These are phyloP conservation scores for Shiraia sp. DNA, from an alignment of 2,329 filamentous ascomycete genomes.

Conservation along the genomic window DNA sequence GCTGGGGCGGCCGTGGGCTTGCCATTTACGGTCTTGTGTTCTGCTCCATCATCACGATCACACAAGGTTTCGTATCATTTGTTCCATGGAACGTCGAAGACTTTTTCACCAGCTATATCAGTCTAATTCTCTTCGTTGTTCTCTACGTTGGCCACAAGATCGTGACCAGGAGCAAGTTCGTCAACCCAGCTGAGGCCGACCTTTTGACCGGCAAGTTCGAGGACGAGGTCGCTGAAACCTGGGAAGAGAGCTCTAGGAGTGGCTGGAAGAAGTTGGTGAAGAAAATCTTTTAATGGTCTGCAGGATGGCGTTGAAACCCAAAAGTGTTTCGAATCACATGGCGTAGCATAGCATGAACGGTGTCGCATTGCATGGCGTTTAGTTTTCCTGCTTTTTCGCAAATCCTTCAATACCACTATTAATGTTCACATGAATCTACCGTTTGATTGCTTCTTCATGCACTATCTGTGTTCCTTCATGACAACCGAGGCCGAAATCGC, in stretches of 20 bases:
- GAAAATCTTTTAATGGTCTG: constrained; percentile 23
- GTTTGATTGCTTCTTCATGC: not conserved
- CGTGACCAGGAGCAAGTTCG: constrained; percentile 42
- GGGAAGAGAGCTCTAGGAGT: constrained; percentile 39
- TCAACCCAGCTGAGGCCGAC: constrained; percentile 49
- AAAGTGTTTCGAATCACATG: constrained; percentile 18
- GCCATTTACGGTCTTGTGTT: constrained; percentile 45
- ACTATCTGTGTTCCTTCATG: too few relatives aligned
- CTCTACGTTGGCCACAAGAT: constrained; percentile 66
- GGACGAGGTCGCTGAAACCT: constrained; percentile 33
- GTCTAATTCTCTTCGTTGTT: constrained; percentile 44
- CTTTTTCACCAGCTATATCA: constrained; percentile 48
- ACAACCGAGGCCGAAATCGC: too few relatives aligned
- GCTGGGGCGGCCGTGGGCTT: constrained; percentile 38
- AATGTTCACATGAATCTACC: constrained; percentile 6
- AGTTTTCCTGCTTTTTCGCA: constrained; percentile 7
- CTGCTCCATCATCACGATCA: constrained; percentile 46
- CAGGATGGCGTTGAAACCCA: constrained; percentile 4
- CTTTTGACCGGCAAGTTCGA: constrained; percentile 46
- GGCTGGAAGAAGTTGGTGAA: constrained; percentile 37
- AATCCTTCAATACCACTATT: constrained; percentile 18
- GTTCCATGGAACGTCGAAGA: constrained; percentile 42
- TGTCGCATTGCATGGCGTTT: constrained; percentile 27
- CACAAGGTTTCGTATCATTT: constrained; percentile 48
- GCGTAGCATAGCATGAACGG: constrained; percentile 18